A percentile compares a stretch with the other conserved stretches of the same genome.
phyloP scores from a whole-genome alignment of 2,329 filamentous ascomycete genomes.

The Pyrenophora teres region DNA sequence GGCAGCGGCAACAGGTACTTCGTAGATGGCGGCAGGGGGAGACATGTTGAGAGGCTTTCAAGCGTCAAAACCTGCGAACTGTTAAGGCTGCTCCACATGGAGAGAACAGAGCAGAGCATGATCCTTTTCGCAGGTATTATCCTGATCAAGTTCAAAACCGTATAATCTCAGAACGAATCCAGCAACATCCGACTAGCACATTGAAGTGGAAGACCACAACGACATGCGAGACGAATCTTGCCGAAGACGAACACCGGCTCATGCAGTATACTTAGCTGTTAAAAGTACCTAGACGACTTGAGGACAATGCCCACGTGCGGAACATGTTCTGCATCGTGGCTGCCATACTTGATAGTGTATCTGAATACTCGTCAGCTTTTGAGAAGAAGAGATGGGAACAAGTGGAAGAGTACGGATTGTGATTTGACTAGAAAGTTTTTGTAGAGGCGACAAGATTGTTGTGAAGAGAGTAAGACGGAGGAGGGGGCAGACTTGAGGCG shows the following conservation, averaged over 20 bases:
- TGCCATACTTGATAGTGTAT: slow-evolving; percentile 37
- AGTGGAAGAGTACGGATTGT: slow-evolving; percentile 28
- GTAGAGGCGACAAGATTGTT: not conserved
- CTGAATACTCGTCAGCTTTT: slow-evolving; percentile 31
- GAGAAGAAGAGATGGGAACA: not conserved
- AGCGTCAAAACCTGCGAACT: slow-evolving; percentile 36
- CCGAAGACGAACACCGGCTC: slow-evolving; percentile 49
- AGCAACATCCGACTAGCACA: slow-evolving; percentile 7
- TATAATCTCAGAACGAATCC: slow-evolving; percentile 78
- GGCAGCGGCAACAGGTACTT: slow-evolving; percentile 42
- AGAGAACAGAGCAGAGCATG: slow-evolving; percentile 71
- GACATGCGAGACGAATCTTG: slow-evolving; percentile 1
- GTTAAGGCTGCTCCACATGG: slow-evolving; percentile 35
- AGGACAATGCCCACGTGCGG: slow-evolving; percentile 43
- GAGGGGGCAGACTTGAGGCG: slow-evolving; percentile 5
- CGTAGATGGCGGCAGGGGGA: slow-evolving; percentile 71
- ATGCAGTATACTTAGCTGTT: slow-evolving; percentile 49
- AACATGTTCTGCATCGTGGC: slow-evolving; percentile 38
- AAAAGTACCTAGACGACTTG: slow-evolving; percentile 45
- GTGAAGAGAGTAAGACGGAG: not conserved
- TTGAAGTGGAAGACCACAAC: slow-evolving; percentile 3
- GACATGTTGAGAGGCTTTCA: slow-evolving; percentile 62
- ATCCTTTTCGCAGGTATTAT: slow-evolving; percentile 99
- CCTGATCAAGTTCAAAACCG: slow-evolving; percentile 94
- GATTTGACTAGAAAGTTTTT: not conserved